Evolutionary conservation across 2,329 filamentous ascomycete species (phyloP), one percentile per base, ranked within the genome.

Genomic region (Pleoardoris graminearum): DNA sequence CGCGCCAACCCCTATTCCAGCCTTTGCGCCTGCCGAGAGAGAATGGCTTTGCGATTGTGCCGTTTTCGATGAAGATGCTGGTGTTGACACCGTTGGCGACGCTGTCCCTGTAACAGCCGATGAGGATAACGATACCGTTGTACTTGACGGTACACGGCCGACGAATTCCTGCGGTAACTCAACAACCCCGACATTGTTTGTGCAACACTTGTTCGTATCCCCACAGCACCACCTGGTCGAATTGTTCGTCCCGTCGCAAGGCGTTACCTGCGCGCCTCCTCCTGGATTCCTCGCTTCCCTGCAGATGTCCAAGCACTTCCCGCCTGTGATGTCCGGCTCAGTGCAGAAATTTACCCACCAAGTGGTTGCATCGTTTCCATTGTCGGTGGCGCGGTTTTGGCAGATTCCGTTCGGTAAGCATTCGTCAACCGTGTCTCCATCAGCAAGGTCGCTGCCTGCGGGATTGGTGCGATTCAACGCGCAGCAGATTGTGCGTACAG

Each of bases 391-490:
- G n/a, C 49, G 46, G 23, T 60, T 58, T 29, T 51, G 50, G 21
- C 58, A 60, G 12, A 60, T 22, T 8, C 55, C 58, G 22, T 60
- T 60, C 5, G 50, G 48, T n/a, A 60, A 35, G 29, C 58, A 60
- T 43, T 54, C 53, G 43, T 60, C 58, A 3, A 39, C 23, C 0
- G 55, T 47, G 6, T 30, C 41, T 16, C 58, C 58, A 22, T 51
- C 16, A 25, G 48, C 33, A 6, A 27, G 25, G 22, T 42, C 38
- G 16, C 42, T 41, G 1, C 58, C 55, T 1, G 58, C 52, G n/a
- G 44, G 22, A 10, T 54, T 58, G 4, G n/a, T 17, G 23, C 55
- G 54, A 17, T 39, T 42, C 16, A 48, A 36, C 3, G 48, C 29
- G 51, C 58, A 60, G 39, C 58, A 60, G 21, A 50, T 49, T 14